A percentile compares a stretch with the other conserved stretches of the same genome.
These are phyloP conservation scores for Crataegus laevigata DNA, from an alignment of 306 rosid genomes.

Conservation along the genomic window DNA sequence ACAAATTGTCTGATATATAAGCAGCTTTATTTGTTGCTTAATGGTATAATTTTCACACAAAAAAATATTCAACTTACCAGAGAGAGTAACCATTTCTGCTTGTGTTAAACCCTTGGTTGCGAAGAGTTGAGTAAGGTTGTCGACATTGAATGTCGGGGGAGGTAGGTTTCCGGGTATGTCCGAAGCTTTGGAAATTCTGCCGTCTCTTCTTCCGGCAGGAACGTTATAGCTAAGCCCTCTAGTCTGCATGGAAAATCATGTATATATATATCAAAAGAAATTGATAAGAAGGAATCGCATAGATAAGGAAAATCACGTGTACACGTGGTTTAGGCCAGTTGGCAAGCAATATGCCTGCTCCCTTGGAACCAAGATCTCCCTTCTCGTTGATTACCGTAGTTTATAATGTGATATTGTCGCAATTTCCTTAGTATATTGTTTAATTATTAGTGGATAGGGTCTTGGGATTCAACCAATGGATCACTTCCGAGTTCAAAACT, in stretches of 20 bases:
- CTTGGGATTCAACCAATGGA: no score
- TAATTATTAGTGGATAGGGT: no score
- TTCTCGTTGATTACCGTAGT: no score
- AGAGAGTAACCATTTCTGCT: constrained; percentile 72
- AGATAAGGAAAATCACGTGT: no score
- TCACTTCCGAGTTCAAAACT: no score
- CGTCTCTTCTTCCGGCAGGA: constrained; percentile 84
- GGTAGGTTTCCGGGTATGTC: constrained; percentile 52
- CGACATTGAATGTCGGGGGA: constrained; percentile 43
- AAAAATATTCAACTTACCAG: constrained; percentile 25
- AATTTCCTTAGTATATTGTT: no score
- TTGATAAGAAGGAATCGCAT: not conserved
- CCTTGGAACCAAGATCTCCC: no score
- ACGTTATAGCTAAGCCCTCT: constrained; percentile 59
- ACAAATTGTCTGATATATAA: not conserved
- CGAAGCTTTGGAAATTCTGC: constrained; percentile 48
- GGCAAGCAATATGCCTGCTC: no score
- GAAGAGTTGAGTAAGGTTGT: constrained; percentile 52
- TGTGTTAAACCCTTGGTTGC: constrained; percentile 61
- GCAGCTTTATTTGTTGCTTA: not conserved
- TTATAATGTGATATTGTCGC: no score
- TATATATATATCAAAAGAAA: not conserved
- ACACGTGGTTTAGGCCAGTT: no score
- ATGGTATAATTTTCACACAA: not conserved
- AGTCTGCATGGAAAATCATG: constrained; percentile 29